Evolutionary conservation across 352 stramenopile genomes (phyloP), one percentile per base, ranked within the genome.

Genomic region (Phytophthora fragariae): DNA sequence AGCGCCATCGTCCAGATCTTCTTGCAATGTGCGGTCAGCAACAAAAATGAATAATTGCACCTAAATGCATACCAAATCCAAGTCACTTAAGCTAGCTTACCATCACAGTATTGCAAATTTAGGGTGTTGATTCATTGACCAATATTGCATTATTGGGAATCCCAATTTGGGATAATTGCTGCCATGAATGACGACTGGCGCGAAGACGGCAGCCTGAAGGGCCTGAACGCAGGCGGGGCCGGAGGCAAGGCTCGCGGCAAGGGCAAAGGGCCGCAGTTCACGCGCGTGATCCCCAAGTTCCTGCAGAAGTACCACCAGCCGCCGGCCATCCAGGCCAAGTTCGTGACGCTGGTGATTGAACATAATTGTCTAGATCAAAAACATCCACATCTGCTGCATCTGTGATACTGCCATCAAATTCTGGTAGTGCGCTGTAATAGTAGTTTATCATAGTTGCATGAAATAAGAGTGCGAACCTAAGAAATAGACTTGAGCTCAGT

Each of bases 211-310:
- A 94, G 84, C 63, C 87, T 96, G 61, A 84, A 88, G 24, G 82
- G 81, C 55, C 65, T 91, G n/a, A 69, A 77, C n/a, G 70, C 41
- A 14, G 73, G 66, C 17, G 78, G 67, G 2, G 54, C 62, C 27
- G 59, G 17, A 15, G 44, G 67, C 27, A 83, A 82, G 24, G 76
- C 70, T 6, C 68, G 54, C 17, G 58, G 73, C 39, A 76, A 77
- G 41, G 84, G 80, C 9, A 80, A 86, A 37, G 83, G 83, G 0
- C 89, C 86, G 10, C 77, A 94, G 66, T 96, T 94, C 76, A 96
- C 83, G 35, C 87, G 88, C 5, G 86, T 94, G 65, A 91, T 96
- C 59, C 89, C 89, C 41, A 94, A 93, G 66, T 96, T 96, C 63
- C 70, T 96, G 54, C 89, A 89, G 49, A 89, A 93, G 47, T 96